Evolutionary conservation across 805 yeast species (phyloP).

Genomic region (Henningerozyma blattae): DNA sequence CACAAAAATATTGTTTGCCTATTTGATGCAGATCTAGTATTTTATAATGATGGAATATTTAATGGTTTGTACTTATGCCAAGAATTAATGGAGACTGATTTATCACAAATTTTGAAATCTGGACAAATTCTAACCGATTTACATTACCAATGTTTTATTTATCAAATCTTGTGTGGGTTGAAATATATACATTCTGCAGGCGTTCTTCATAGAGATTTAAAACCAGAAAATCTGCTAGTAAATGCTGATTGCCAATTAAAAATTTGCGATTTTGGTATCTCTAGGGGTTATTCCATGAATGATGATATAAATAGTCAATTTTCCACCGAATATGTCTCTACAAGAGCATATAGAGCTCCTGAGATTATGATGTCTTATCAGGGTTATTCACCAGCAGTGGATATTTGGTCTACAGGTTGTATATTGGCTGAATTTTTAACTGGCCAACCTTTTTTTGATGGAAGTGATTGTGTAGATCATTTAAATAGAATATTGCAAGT

Average conservation of each 20-base stretch:
- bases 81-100: constrained; percentile 80
- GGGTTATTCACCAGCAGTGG: constrained; percentile 88
- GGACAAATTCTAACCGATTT: constrained; percentile 81
- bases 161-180: constrained; percentile 81
- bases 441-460: constrained; percentile 85
- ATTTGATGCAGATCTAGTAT: constrained; percentile 72
- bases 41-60: constrained; percentile 41
- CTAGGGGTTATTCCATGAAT: constrained; percentile 30
- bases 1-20: constrained; percentile 90
- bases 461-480: constrained; percentile 88
- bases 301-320: constrained; percentile 19
- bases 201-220: constrained; percentile 84
- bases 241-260: constrained; percentile 91
- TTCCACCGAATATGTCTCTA: constrained; percentile 86
- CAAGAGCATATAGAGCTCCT: constrained; percentile 96
- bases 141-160: constrained; percentile 86
- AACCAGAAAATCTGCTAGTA: constrained; percentile 76
- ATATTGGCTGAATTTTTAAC: constrained; percentile 82
- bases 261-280: constrained; percentile 89
- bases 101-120: constrained; percentile 59
- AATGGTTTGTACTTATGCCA: constrained; percentile 82
- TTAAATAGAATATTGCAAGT: constrained; percentile 72
- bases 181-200: constrained; percentile 91
- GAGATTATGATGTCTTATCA: constrained; percentile 94
- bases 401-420: constrained; percentile 95